These are phyloP conservation scores for Thielaviopsis cerberus DNA, from an alignment of 2,329 filamentous ascomycete species.

Conservation along the genomic window DNA sequence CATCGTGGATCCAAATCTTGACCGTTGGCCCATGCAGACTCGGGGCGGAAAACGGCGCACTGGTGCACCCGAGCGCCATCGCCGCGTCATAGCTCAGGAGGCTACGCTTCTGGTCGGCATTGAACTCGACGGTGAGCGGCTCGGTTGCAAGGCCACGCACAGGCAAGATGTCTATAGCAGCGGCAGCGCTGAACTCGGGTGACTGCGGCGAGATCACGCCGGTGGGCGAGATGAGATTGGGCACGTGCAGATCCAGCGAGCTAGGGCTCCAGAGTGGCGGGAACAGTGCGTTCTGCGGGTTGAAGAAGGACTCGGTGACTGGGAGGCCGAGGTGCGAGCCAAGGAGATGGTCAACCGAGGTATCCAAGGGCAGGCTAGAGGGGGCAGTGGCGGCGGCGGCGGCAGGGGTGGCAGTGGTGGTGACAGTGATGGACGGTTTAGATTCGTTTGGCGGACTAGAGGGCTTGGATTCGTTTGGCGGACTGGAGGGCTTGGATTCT, in stretches of 20 bases:
- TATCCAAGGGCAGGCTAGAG: not conserved
- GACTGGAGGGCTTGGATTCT: too few species aligned
- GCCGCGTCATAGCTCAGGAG: conserved; percentile 5
- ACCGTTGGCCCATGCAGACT: conserved; percentile 6
- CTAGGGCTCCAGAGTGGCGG: not conserved
- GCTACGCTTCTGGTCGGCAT: conserved; percentile 3
- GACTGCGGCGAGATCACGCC: not conserved
- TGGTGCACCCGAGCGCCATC: not conserved
- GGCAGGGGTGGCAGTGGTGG: not conserved
- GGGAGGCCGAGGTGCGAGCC: not conserved
- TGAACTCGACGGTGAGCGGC: conserved; percentile 5
- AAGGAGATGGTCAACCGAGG: not conserved
- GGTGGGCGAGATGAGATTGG: not conserved
- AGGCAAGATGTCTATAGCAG: not conserved
- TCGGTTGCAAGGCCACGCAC: not conserved
- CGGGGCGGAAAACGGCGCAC: conserved; percentile 2
- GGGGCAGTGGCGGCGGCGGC: not conserved
- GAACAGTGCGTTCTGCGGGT: not conserved
- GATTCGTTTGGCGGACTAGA: too few species aligned
- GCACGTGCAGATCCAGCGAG: not conserved
- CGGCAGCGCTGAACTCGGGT: not conserved
- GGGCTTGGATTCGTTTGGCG: not conserved
- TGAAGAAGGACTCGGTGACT: not conserved
- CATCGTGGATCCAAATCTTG: conserved; percentile 3
- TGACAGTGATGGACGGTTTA: too few species aligned